These are phyloP conservation scores for Aspergillus ostianus DNA, from an alignment of 495 filamentous ascomycete species.

Conservation along the genomic window DNA sequence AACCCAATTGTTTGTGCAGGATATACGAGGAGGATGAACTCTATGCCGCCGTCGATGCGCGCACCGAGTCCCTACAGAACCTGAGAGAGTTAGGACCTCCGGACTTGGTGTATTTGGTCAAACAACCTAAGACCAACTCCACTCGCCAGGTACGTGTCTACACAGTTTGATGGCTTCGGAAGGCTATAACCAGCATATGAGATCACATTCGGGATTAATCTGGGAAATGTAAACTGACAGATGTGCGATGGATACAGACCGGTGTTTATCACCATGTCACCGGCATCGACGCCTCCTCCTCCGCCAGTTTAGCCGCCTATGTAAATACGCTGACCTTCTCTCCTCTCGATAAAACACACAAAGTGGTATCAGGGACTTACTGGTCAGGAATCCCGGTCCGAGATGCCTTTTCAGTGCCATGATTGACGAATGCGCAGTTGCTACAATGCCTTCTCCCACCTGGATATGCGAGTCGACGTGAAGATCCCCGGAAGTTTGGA, in stretches of 20 bases:
- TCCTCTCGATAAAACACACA: constrained; percentile 79
- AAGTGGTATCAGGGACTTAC: constrained; percentile 90
- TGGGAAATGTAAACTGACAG: background rate
- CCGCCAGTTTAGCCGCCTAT: constrained; percentile 93
- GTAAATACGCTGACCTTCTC: constrained; percentile 96
- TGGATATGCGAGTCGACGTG: constrained; percentile 98
- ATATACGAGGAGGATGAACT: constrained; percentile 85
- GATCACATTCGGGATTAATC: constrained; percentile 4
- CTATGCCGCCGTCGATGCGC: constrained; percentile 82
- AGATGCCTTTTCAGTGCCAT: constrained; percentile 15
- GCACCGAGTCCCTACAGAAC: constrained; percentile 78
- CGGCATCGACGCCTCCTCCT: constrained; percentile 94
- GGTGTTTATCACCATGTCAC: constrained; percentile 98
- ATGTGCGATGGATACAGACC: constrained; percentile 48
- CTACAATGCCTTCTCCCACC: constrained; percentile 98
- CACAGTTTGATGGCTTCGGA: background rate
- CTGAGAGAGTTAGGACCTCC: constrained; percentile 93
- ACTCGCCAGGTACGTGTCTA: constrained; percentile 44
- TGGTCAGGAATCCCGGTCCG: constrained; percentile 56
- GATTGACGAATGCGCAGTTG: constrained; percentile 57
- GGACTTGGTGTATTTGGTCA: constrained; percentile 91
- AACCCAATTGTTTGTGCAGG: constrained; percentile 43
- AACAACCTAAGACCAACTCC: constrained; percentile 65
- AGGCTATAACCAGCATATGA: background rate
- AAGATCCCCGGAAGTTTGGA: constrained; percentile 94